phyloP scores from a whole-genome alignment of 1,284 basidiomycete genomes.

The Trametes versicolor region DNA sequence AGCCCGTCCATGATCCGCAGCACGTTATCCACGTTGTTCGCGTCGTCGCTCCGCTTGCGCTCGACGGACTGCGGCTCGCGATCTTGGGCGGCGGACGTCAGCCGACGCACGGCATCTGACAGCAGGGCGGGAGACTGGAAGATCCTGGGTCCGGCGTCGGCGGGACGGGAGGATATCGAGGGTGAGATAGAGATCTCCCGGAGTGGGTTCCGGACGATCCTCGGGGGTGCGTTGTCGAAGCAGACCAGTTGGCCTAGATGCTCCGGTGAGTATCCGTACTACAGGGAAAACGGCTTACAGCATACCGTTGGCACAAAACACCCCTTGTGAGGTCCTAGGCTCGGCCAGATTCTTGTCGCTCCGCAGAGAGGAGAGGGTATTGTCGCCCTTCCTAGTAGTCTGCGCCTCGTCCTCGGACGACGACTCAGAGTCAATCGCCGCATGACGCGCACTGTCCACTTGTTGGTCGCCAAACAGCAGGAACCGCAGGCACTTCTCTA shows the following conservation, averaged over 20 bases:
- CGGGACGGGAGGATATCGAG: constrained; percentile 45
- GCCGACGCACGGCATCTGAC: constrained; percentile 71
- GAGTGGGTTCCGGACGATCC: constrained; percentile 69
- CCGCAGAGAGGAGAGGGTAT: constrained; percentile 62
- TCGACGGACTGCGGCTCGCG: constrained; percentile 50
- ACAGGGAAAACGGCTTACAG: background rate
- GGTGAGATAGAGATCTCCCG: constrained; percentile 61
- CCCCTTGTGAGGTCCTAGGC: constrained; percentile 82
- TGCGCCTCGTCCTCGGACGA: constrained; percentile 56
- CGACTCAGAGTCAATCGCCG: constrained; percentile 62
- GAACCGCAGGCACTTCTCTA: constrained; percentile 85
- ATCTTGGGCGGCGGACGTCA: constrained; percentile 69
- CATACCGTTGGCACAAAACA: constrained; percentile 88
- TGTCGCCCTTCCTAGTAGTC: constrained; percentile 54
- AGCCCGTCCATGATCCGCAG: constrained; percentile 79
- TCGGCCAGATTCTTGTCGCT: constrained; percentile 82
- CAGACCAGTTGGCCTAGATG: constrained; percentile 81
- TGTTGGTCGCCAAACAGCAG: constrained; percentile 74
- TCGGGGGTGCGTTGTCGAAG: constrained; percentile 82
- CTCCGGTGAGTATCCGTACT: background rate
- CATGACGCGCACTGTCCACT: constrained; percentile 46
- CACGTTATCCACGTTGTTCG: constrained; percentile 54
- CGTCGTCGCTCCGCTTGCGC: constrained; percentile 53
- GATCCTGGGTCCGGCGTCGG: constrained; percentile 51
- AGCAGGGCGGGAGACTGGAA: constrained; percentile 73